Conservation (phyloP, 1,284 basidiomycete species). For the Ceratobasidium sp. region DNA sequence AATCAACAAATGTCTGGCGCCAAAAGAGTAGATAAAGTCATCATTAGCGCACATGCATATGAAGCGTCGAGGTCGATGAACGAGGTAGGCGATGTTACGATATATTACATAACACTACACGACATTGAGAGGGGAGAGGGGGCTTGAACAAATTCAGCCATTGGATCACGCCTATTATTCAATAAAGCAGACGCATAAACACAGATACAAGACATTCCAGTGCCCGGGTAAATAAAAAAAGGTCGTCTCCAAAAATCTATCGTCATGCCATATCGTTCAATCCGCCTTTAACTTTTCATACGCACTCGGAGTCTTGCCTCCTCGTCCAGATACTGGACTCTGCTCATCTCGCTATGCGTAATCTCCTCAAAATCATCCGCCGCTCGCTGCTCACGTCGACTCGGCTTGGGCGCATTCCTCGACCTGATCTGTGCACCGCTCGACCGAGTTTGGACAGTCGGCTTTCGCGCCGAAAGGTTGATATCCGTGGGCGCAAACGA, state of each 20-base stretch:
- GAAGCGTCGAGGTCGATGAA: too few species aligned
- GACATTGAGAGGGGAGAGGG: too few species aligned
- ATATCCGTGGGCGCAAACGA: constrained; percentile 34
- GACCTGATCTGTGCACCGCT: constrained; percentile 11
- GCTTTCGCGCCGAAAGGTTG: constrained; percentile 8
- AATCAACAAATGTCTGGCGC: too few species aligned
- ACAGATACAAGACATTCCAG: not conserved
- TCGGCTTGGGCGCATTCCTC: not conserved
- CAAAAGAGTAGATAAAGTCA: too few species aligned
- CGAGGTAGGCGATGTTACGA: too few species aligned
- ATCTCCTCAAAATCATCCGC: constrained; percentile 11
- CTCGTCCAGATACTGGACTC: not conserved
- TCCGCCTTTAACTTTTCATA: constrained; percentile 33
- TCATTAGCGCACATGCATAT: too few species aligned
- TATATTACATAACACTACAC: too few species aligned
- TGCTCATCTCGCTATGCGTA: constrained; percentile 5
- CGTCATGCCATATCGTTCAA: not conserved
- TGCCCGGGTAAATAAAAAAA: not conserved
- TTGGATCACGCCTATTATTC: not conserved
- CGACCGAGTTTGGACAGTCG: constrained; percentile 2
- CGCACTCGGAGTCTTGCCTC: constrained; percentile 8
- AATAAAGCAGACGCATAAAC: not conserved
- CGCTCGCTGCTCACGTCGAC: not conserved
- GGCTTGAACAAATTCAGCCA: not conserved
- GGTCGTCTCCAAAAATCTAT: not conserved